Conservation (phyloP, 192 early-diverging fungal genomes). For the Coemansia sp. region DNA sequence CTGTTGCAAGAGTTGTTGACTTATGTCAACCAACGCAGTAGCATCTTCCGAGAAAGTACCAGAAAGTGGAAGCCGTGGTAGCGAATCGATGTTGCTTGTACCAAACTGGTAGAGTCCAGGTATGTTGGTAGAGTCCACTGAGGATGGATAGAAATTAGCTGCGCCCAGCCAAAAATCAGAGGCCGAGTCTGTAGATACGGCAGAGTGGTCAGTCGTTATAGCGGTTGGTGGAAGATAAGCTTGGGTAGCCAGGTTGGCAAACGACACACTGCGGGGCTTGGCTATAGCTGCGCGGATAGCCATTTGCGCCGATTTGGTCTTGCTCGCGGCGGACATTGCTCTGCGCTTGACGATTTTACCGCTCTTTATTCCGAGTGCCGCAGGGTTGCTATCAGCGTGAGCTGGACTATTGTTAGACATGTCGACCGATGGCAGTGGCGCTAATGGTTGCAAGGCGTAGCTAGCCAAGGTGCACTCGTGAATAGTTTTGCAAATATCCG, state of each 20-base stretch:
- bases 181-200: neutral
- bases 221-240: neutral
- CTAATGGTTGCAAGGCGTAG: neutral
- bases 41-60: neutral
- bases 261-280: constrained; percentile 36
- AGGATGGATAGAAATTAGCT: neutral
- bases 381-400: neutral
- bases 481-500: constrained; percentile 21
- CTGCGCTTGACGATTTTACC: constrained; percentile 28
- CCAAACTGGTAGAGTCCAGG: constrained; percentile 1
- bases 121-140: neutral
- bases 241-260: constrained; percentile 6
- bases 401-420: neutral
- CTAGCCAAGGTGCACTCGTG: constrained; percentile 20
- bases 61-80: neutral
- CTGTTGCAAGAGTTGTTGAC: neutral
- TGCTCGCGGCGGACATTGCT: constrained; percentile 19
- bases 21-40: neutral
- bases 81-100: neutral
- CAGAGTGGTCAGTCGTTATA: neutral
- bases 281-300: neutral
- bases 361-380: constrained; percentile 2
- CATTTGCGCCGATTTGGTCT: constrained; percentile 8
- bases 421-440: neutral
- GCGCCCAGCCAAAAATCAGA: neutral